phyloP scores from a whole-genome alignment of 2,329 filamentous ascomycete genomes.

The Onygenales sp. region DNA sequence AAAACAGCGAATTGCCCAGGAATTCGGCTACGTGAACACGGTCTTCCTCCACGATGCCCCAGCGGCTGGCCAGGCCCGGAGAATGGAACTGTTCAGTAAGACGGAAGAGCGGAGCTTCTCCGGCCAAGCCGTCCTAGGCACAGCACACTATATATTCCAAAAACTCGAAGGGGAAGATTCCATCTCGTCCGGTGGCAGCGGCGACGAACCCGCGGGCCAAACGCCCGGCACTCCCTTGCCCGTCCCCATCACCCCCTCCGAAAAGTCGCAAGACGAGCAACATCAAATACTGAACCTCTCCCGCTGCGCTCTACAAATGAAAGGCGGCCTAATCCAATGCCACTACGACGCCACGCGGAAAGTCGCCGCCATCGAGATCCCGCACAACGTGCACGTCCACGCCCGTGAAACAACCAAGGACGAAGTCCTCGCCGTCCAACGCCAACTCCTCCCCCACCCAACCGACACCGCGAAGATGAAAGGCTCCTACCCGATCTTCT shows the following conservation, averaged over 20 bases:
- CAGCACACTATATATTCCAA: slow-evolving; percentile 40
- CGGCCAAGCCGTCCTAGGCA: slow-evolving; percentile 53
- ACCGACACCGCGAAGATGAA: slow-evolving; percentile 16
- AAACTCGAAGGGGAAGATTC: slow-evolving; percentile 8
- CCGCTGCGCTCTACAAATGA: slow-evolving; percentile 21
- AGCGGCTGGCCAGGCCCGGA: slow-evolving; percentile 24
- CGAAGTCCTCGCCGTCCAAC: slow-evolving; percentile 18
- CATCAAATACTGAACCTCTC: slow-evolving; percentile 8
- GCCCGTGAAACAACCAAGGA: slow-evolving; percentile 19
- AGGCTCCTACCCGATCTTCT: slow-evolving; percentile 42
- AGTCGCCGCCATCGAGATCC: slow-evolving; percentile 53
- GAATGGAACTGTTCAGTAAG: slow-evolving; percentile 52
- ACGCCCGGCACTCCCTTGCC: no score
- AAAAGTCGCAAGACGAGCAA: slow-evolving; percentile 4
- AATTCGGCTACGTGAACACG: slow-evolving; percentile 58
- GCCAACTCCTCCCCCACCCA: slow-evolving; percentile 15
- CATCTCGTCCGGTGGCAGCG: slow-evolving; percentile 1
- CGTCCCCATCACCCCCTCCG: not conserved
- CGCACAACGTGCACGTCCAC: slow-evolving; percentile 59
- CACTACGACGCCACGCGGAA: slow-evolving; percentile 30
- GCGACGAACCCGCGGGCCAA: not conserved
- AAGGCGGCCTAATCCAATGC: slow-evolving; percentile 35
- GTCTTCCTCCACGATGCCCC: slow-evolving; percentile 49
- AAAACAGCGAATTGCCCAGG: slow-evolving; percentile 51
- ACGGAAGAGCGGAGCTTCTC: slow-evolving; percentile 50